Conservation (phyloP, 1,284 basidiomycete species). For the Mrakiaceae sp. region DNA sequence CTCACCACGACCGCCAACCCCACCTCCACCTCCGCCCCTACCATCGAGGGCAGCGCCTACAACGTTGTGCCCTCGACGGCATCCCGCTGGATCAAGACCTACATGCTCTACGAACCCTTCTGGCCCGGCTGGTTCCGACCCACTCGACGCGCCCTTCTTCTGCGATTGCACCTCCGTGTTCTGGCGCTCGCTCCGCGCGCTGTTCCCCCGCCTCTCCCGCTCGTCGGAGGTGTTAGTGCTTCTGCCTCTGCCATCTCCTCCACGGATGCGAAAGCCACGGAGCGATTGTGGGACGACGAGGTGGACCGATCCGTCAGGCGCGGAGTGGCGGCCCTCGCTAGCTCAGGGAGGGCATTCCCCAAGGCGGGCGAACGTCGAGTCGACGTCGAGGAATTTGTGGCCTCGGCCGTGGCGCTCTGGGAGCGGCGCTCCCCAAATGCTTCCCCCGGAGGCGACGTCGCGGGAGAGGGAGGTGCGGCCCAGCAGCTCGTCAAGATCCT, state of each 20-base stretch:
- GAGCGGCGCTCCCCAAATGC: slow-evolving; percentile 26
- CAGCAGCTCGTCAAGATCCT: slow-evolving; percentile 45
- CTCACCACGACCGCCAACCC: slow-evolving; percentile 23
- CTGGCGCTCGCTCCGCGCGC: slow-evolving; percentile 40
- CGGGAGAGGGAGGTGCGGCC: slow-evolving; percentile 17
- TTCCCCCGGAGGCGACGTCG: neutral
- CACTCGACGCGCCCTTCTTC: slow-evolving; percentile 55
- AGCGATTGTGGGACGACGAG: slow-evolving; percentile 51
- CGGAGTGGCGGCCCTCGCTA: slow-evolving; percentile 51
- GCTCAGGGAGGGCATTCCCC: slow-evolving; percentile 63
- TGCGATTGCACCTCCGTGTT: slow-evolving; percentile 58
- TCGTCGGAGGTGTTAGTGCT: slow-evolving; percentile 15
- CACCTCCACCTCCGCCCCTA: too few species aligned
- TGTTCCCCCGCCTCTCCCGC: slow-evolving; percentile 10
- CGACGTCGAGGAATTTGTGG: slow-evolving; percentile 71
- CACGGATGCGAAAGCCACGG: slow-evolving; percentile 20
- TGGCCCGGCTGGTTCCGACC: slow-evolving; percentile 68
- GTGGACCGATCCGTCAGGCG: slow-evolving; percentile 55
- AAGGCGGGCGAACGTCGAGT: slow-evolving; percentile 67
- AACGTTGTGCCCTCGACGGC: slow-evolving; percentile 17
- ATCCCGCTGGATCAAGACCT: slow-evolving; percentile 43
- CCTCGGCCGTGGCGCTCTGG: slow-evolving; percentile 72
- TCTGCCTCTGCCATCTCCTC: slow-evolving; percentile 18
- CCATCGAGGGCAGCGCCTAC: too few species aligned
- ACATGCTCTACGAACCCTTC: slow-evolving; percentile 49